Conservation (phyloP, 2,329 filamentous ascomycete genomes). For the Zasmidium citrigriseum region DNA sequence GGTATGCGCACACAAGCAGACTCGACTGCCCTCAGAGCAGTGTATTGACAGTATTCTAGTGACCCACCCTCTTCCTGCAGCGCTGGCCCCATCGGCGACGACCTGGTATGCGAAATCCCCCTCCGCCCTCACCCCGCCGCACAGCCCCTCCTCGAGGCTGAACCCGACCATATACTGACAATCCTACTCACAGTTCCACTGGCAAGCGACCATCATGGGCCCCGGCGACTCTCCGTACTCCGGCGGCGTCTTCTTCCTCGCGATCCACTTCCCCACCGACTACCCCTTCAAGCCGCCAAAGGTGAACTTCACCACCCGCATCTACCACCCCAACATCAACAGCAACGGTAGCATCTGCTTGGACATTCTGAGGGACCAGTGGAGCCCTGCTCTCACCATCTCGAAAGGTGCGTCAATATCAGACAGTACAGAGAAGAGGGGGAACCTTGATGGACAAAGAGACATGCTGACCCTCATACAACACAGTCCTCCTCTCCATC, state of each 20-base stretch:
- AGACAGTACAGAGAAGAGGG: slow-evolving; percentile 1
- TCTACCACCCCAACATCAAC: slow-evolving; percentile 99
- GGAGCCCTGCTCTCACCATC: slow-evolving; percentile 97
- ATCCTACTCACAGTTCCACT: slow-evolving; percentile 76
- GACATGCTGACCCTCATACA: slow-evolving; percentile 25
- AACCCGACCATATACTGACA: slow-evolving; percentile 32
- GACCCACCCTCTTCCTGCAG: slow-evolving; percentile 99
- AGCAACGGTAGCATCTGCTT: slow-evolving; percentile 98
- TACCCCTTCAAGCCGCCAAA: slow-evolving; percentile 99
- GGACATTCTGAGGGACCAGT: slow-evolving; percentile 97
- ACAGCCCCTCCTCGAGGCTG: slow-evolving; percentile 3
- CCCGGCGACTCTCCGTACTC: slow-evolving; percentile 97
- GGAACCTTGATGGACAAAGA: slow-evolving; percentile 20
- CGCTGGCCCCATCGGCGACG: slow-evolving; percentile 93
- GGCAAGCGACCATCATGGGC: slow-evolving; percentile 99
- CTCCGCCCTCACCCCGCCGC: slow-evolving; percentile 13
- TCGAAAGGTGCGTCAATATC: slow-evolving; percentile 72
- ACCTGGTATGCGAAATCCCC: slow-evolving; percentile 72
- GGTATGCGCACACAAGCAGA: slow-evolving; percentile 54
- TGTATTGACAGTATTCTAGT: slow-evolving; percentile 55
- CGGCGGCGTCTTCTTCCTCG: slow-evolving; percentile 97
- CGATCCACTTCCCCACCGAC: slow-evolving; percentile 99
- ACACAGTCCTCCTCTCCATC: slow-evolving; percentile 88
- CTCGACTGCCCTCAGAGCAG: slow-evolving; percentile 2
- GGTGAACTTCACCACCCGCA: slow-evolving; percentile 99